Evolutionary conservation across 2,329 filamentous ascomycete species (phyloP), one percentile per base, ranked within the genome.

Genomic region (Colletotrichum acutatum): DNA sequence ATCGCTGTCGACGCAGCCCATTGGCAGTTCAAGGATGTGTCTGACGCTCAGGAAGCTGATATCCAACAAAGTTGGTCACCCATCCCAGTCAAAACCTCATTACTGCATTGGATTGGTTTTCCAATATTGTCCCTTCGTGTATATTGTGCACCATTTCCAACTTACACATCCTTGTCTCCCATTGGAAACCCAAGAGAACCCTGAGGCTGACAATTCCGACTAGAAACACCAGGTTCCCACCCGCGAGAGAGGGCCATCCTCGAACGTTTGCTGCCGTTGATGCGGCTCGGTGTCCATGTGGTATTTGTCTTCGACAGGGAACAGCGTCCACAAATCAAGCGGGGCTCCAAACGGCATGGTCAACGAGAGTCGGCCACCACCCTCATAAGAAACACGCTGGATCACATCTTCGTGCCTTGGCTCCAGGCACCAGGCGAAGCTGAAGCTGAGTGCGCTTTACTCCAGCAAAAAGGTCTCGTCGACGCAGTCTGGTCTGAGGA

Each of bases 271-370:
- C 22, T 34, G 9, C 82, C 84, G 5, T 82, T 89, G 1, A 80
- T 88, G 30, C 83, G 83, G 24, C 81, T 87, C 6, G 84, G 88
- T 19, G 85, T 90, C 6, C 83, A 88, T 53, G 81, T 87, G 1
- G 75, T 90, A 7, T 89, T 90, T 68, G 84, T 90, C 3, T 89
- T 88, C 73, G 89, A 90, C 69, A 88, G 88, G 0, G 78, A 81
- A 11, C 80, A 85, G 11, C 82, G 84, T 19, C 84, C 66, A 8
- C 3, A 2, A 1, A 8, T 4, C 19, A 72, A 70, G 32, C n/a
- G 30, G 2, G 46, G 57, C 19, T 16, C 12, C 5, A 30, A 57
- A 24, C 9, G 46, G 42, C 1, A 56, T 2, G 24, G 19, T 4
- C 30, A 62, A 4, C 14, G 6, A 8, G 56, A 61, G 4, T 46